phyloP scores from a whole-genome alignment of 331 rosid genomes.

The Erythrophleum ivorense region DNA sequence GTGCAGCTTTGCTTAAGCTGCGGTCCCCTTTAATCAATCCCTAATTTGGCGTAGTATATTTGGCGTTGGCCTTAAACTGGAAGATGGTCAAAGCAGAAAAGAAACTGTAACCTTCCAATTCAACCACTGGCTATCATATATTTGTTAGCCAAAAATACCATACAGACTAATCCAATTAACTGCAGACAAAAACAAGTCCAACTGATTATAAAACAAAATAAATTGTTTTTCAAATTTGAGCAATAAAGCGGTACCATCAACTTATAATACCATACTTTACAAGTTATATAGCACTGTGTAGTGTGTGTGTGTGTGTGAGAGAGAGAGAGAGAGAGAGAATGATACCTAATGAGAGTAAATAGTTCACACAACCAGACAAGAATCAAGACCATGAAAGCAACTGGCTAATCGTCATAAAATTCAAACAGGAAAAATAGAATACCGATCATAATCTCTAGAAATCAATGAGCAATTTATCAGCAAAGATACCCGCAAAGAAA shows the following conservation, averaged over 20 bases:
- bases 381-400: constrained; percentile 93
- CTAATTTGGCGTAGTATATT: background rate
- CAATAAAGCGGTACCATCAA: constrained; percentile 31
- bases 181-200: constrained; percentile 24
- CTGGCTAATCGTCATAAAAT: constrained; percentile 86
- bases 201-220: constrained; percentile 29
- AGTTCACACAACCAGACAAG: constrained; percentile 97
- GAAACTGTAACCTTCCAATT: background rate
- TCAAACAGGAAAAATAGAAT: constrained; percentile 93
- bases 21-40: constrained; percentile 24
- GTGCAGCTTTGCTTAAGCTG: background rate
- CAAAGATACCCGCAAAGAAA: constrained; percentile 4
- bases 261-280: constrained; percentile 9
- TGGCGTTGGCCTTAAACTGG: constrained; percentile 2
- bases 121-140: constrained; percentile 17
- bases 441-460: constrained; percentile 93
- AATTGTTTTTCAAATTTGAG: constrained; percentile 5
- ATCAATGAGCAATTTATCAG: constrained; percentile 31
- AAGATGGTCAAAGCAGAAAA: constrained; percentile 8
- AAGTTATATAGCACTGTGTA: constrained; percentile 2
- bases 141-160: constrained; percentile 8
- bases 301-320: no score
- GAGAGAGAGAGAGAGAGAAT: constrained; percentile 1
- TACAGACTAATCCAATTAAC: background rate
- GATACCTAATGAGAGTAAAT: constrained; percentile 85